Evolutionary conservation across 2,329 filamentous ascomycete species (phyloP), one percentile per base, ranked within the genome.

Genomic region (Claviceps purpurea): DNA sequence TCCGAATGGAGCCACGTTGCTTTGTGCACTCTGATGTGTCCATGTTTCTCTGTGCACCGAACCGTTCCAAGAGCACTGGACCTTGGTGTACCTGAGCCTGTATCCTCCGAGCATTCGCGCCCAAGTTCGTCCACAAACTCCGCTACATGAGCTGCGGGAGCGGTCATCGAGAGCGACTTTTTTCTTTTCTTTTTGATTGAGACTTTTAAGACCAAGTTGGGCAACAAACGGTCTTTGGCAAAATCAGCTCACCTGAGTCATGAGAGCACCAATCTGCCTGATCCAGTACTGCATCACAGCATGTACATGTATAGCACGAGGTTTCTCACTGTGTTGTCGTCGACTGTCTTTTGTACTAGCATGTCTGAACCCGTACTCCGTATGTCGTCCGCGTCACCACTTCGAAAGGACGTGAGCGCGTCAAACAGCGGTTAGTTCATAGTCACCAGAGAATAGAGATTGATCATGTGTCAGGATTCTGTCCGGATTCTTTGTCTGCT

Each of bases 1-100:
- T 52, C 52, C 52, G 52, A 47, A 46, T 54, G 52, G 52, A 50
- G 50, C 52, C 52, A 54, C 52, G 52, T 54, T 37, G 46, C 47
- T 37, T 18, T 41, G 45, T 48, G 46, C 44, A 42, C 46, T 49
- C 39, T 30, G 30, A 45, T 50, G 49, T 45, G 41, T 46, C 49
- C 49, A 24, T 20, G 20, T 44, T 45, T 39, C 42, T 45, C 34
- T 50, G 42, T 46, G 20, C 18, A 39, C 20, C 34, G 42, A 30
- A 39, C 42, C 34, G 30, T 34, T 20, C 18, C 26, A 39, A 39
- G 49, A 44, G 30, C 34, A 14, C 49, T 37, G 5, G 26, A 37
- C 34, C n/a, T 13, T 50, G 30, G 26, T 42, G 42, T 42, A 44
- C 49, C 39, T 45, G 34, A 42, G 34, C 20, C 41, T 50, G 48